Evolutionary conservation across 129 eudicot species (phyloP).

Genomic region (Heracleum sosnowskyi): DNA sequence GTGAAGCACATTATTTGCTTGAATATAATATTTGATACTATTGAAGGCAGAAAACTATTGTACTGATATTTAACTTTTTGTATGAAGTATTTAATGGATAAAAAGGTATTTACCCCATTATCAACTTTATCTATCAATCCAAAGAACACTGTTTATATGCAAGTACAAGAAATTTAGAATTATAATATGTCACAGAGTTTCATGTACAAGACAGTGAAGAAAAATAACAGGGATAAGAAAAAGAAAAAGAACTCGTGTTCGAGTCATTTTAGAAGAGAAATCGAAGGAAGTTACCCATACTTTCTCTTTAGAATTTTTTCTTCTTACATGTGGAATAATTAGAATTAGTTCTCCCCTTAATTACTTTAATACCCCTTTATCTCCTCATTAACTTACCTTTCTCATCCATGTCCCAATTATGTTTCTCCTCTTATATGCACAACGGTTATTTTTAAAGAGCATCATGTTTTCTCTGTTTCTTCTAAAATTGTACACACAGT

Average conservation of each 20-base stretch:
- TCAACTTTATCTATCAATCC: not conserved
- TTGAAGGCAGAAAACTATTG: not conserved
- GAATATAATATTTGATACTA: not conserved
- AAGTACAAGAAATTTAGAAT: not conserved
- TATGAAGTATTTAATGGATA: not conserved
- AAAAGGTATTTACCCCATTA: not conserved
- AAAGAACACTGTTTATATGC: not conserved
- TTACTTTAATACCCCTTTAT: not conserved
- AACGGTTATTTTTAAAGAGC: not conserved
- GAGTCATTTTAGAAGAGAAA: not conserved
- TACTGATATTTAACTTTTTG: not conserved
- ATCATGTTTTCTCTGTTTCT: not conserved
- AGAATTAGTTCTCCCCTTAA: not conserved
- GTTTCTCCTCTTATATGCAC: not conserved
- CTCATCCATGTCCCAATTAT: not conserved
- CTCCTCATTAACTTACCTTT: not conserved
- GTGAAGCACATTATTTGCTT: not conserved
- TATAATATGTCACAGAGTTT: not conserved
- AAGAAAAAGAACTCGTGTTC: not conserved
- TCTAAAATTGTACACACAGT: not conserved
- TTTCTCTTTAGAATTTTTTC: not conserved
- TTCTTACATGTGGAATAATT: not conserved
- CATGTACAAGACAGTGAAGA: not conserved
- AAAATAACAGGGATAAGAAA: not conserved
- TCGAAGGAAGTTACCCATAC: not conserved